Percentiles rank a stretch among this genome's conserved stretches.
Evolutionary conservation across 805 yeast genomes (phyloP).

Genomic region (Barnettozyma californica): DNA sequence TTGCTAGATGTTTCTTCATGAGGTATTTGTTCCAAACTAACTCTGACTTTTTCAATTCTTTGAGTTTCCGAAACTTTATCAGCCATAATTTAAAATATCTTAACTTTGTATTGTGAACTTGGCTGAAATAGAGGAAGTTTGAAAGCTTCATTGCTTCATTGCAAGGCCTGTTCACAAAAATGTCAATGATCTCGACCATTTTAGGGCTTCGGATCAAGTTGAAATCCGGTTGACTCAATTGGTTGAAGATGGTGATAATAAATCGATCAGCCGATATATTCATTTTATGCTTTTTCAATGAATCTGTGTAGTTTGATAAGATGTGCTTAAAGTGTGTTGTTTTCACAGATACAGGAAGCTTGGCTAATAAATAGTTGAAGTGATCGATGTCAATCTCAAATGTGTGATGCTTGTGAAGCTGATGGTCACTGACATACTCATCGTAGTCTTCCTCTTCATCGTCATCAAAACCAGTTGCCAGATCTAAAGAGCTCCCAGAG

Average conservation of each 20-base stretch:
- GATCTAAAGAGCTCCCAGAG: conserved; percentile 21
- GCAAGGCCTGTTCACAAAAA: conserved; percentile 18
- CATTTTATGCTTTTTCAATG: conserved; percentile 13
- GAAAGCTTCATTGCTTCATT: conserved; percentile 25
- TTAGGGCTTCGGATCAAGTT: conserved; percentile 6
- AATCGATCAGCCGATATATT: conserved; percentile 17
- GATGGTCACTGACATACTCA: background rate
- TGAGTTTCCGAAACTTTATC: conserved; percentile 15
- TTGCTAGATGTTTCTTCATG: conserved; percentile 13
- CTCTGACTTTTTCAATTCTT: conserved; percentile 14
- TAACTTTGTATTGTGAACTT: conserved; percentile 1
- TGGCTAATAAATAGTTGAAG: conserved; percentile 7
- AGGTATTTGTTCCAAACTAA: conserved; percentile 16
- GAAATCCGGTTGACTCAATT: conserved; percentile 9
- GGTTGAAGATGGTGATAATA: conserved; percentile 21
- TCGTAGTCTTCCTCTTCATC: background rate
- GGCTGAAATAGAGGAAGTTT: conserved; percentile 15
- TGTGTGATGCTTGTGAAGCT: background rate
- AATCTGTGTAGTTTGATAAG: conserved; percentile 13
- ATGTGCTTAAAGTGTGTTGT: conserved; percentile 17
- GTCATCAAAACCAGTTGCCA: conserved; percentile 6
- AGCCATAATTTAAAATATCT: conserved; percentile 17
- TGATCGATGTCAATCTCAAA: conserved; percentile 11
- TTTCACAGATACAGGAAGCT: conserved; percentile 8
- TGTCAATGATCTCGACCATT: conserved; percentile 15